Conservation (phyloP, 1,139 yeast genomes). For the Petasospora rhodanensis region DNA sequence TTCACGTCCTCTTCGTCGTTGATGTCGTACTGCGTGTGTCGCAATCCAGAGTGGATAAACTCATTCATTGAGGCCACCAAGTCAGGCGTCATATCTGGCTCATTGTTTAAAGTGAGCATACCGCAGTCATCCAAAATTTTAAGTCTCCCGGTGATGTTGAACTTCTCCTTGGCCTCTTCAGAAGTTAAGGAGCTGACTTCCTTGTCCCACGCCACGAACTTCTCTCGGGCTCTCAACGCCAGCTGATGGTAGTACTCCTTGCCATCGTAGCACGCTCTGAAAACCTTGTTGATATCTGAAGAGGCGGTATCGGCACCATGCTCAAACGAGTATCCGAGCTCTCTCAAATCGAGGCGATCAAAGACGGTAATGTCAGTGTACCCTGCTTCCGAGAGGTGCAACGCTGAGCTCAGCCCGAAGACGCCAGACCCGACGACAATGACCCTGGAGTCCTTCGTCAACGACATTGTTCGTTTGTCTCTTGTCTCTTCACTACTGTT, state of each 20-base stretch:
- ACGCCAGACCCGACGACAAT: neutral
- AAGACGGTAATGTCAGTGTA: constrained; percentile 29
- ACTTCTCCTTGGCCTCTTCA: constrained; percentile 15
- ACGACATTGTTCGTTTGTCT: no score
- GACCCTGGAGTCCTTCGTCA: neutral
- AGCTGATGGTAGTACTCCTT: constrained; percentile 24
- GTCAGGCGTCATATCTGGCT: constrained; percentile 10
- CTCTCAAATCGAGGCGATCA: constrained; percentile 32
- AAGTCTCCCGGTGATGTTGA: constrained; percentile 10
- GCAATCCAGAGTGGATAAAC: constrained; percentile 27
- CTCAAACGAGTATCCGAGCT: constrained; percentile 25
- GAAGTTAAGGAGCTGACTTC: constrained; percentile 2
- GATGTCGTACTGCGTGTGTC: constrained; percentile 30
- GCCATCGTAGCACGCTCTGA: constrained; percentile 27
- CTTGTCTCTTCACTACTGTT: no score
- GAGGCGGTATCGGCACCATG: constrained; percentile 30
- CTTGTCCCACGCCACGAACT: constrained; percentile 11
- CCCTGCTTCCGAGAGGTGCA: constrained; percentile 30
- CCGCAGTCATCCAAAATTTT: constrained; percentile 28
- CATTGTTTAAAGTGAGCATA: constrained; percentile 19
- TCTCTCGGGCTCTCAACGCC: constrained; percentile 21
- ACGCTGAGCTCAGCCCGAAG: constrained; percentile 2
- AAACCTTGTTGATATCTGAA: constrained; percentile 28
- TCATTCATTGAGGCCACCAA: constrained; percentile 26
- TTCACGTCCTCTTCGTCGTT: constrained; percentile 27